Evolutionary conservation across 2,329 filamentous ascomycete genomes (phyloP).

Genomic region (Fusarium austroafricanum): DNA sequence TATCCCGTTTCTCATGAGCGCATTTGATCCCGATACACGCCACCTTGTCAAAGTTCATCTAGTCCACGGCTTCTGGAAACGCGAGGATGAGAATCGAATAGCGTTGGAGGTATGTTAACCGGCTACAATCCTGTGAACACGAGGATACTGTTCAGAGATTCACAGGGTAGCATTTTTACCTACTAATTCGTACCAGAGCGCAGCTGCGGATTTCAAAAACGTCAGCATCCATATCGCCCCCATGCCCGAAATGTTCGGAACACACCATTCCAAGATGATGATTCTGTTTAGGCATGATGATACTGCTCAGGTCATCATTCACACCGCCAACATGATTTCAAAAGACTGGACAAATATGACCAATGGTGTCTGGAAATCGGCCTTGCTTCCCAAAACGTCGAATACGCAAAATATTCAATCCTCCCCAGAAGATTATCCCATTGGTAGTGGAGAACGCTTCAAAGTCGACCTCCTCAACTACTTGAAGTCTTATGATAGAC

Average conservation of each 20-base stretch:
- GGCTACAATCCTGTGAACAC: not conserved
- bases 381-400: constrained; percentile 67
- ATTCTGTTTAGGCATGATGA: constrained; percentile 83
- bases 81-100: constrained; percentile 70
- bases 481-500: constrained; percentile 73
- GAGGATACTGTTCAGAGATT: not conserved
- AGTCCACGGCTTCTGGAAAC: constrained; percentile 74
- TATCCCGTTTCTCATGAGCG: constrained; percentile 65
- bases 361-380: constrained; percentile 84
- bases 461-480: constrained; percentile 81
- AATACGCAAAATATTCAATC: constrained; percentile 17
- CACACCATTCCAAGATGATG: constrained; percentile 89
- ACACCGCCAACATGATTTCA: constrained; percentile 91
- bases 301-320: constrained; percentile 81
- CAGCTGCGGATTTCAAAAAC: constrained; percentile 72
- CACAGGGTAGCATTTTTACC: not conserved
- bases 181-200: constrained; percentile 59
- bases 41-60: constrained; percentile 64
- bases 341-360: constrained; percentile 91
- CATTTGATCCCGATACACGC: constrained; percentile 64
- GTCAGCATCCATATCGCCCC: constrained; percentile 78
- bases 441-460: constrained; percentile 76
- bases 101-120: constrained; percentile 64
- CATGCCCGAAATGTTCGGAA: constrained; percentile 87
- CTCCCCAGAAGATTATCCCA: constrained; percentile 13